These are phyloP conservation scores for Ogataea salicorniae DNA, from an alignment of 805 yeast genomes.

Conservation along the genomic window DNA sequence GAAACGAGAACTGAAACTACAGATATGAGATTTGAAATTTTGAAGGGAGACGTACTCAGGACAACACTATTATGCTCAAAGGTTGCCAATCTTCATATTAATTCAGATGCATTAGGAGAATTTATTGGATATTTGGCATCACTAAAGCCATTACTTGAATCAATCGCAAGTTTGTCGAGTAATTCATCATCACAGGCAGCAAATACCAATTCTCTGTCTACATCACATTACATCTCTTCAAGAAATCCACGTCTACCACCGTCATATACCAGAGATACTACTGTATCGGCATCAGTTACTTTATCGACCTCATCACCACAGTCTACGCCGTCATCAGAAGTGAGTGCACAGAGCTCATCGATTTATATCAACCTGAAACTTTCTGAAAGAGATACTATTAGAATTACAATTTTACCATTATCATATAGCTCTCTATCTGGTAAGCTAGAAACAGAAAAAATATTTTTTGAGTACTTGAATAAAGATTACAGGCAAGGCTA, in stretches of 20 bases:
- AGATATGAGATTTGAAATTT: constrained; percentile 51
- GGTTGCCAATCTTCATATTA: constrained; percentile 26
- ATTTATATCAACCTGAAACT: constrained; percentile 26
- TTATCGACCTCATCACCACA: background rate
- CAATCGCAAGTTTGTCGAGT: background rate
- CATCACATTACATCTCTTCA: background rate
- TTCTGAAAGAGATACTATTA: constrained; percentile 17
- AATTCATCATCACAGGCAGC: background rate
- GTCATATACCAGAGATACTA: background rate
- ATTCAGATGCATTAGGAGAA: constrained; percentile 3
- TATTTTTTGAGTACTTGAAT: constrained; percentile 21
- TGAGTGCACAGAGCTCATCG: constrained; percentile 38
- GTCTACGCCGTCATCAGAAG: constrained; percentile 10
- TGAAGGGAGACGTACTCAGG: constrained; percentile 23
- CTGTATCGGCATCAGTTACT: background rate
- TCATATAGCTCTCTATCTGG: constrained; percentile 35
- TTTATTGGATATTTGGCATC: constrained; percentile 7
- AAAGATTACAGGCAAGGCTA: constrained; percentile 1
- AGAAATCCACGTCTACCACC: background rate
- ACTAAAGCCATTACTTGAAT: constrained; percentile 14
- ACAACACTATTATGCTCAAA: constrained; percentile 42
- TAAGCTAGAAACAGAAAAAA: constrained; percentile 31
- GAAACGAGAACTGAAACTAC: constrained; percentile 30
- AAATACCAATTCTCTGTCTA: background rate
- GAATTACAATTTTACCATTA: constrained; percentile 37